These are phyloP conservation scores for Mycena vulgaris DNA, from an alignment of 768 basidiomycete species.

Conservation along the genomic window DNA sequence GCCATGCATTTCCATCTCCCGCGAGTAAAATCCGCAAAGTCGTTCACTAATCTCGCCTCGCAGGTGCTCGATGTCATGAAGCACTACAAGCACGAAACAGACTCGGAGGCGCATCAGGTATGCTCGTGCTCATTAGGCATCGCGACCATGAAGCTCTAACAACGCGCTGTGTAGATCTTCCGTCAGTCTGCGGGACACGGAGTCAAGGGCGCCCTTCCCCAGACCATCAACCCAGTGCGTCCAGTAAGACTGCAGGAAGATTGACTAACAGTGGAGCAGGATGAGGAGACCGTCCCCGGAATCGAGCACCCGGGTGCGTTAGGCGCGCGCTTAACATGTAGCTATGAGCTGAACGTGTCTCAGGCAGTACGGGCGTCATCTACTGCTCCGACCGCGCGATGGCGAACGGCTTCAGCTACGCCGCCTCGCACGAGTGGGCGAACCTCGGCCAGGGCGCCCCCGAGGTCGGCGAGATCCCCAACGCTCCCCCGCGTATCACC, in stretches of 20 bases:
- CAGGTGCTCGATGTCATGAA: slow-evolving; percentile 82
- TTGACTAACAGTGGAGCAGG: slow-evolving; percentile 54
- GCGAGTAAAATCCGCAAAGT: slow-evolving; percentile 47
- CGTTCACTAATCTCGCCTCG: slow-evolving; percentile 62
- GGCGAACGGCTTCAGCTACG: slow-evolving; percentile 92
- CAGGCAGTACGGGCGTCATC: slow-evolving; percentile 71
- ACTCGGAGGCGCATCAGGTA: slow-evolving; percentile 92
- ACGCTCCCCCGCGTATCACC: slow-evolving; percentile 76
- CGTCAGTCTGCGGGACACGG: slow-evolving; percentile 80
- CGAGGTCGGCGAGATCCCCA: slow-evolving; percentile 88
- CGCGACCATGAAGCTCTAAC: slow-evolving; percentile 24
- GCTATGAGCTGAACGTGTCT: slow-evolving; percentile 12
- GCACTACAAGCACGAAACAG: slow-evolving; percentile 80
- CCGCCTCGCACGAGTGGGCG: slow-evolving; percentile 85
- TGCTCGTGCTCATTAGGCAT: no score
- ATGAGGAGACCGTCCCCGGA: slow-evolving; percentile 93
- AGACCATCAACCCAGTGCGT: slow-evolving; percentile 79
- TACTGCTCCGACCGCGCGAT: slow-evolving; percentile 96
- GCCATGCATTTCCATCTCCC: slow-evolving; percentile 66
- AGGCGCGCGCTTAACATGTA: slow-evolving; percentile 46
- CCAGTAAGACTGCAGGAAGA: neutral
- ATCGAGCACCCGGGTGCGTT: slow-evolving; percentile 82
- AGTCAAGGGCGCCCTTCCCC: slow-evolving; percentile 74
- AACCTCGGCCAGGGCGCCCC: slow-evolving; percentile 95
- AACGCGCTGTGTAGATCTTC: slow-evolving; percentile 70